Base-by-base conservation (phyloP, 1,284 basidiomycete genomes). In the Cutaneotrichosporon cyanovorans region DNA sequence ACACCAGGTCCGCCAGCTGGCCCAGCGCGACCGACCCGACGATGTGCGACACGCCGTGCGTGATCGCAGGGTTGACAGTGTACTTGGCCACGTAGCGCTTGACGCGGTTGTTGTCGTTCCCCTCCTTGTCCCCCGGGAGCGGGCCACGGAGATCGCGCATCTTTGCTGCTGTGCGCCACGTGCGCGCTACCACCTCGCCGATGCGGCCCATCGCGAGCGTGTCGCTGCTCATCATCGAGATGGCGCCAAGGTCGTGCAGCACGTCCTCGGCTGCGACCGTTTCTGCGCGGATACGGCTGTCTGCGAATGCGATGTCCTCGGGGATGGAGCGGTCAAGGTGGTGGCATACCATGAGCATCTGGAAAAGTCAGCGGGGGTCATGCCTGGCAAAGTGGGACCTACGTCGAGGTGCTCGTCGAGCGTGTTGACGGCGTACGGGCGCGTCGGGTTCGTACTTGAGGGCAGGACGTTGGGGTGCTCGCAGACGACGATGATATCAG, bases 221-320 rank as follows among this genome's bases (percentile, higher is more conserved):
- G 68, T 98, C 93, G 4, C 87, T 90, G 54, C 83, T 86, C 59
- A 97, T 95, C 82, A 97, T 95, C 3, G 87, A 84, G 38, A 99
- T 96, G 1, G 93, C 91, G 1, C 95, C 95, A 0, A 73, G 79
- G 66, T 98, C 93, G 50, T 98, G 93, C 33, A 98, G 74, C 16
- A 98, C 85, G 63, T 99, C 95, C 68, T 99, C 95, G 0, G 95
- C 95, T 0, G 93, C 95, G 35, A 98, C 84, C 0, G 93, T 99
- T 74, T 98, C 93, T 2, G 82, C 89, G 20, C 93, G 82, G 56
- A 99, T 99, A 40, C 95, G 85, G 11, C 92, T 97, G 61, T 98
- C 93, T 7, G 95, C 93, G 65, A 99, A 99, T 0, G 87, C 82
- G 37, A 97, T 78, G 63, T 99, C 95, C 74, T 98, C 93, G 0